A percentile compares a stretch with the other conserved stretches of the same genome.
Evolutionary conservation across 2,329 filamentous ascomycete species (phyloP).

Genomic region (Bretziella fagacearum): DNA sequence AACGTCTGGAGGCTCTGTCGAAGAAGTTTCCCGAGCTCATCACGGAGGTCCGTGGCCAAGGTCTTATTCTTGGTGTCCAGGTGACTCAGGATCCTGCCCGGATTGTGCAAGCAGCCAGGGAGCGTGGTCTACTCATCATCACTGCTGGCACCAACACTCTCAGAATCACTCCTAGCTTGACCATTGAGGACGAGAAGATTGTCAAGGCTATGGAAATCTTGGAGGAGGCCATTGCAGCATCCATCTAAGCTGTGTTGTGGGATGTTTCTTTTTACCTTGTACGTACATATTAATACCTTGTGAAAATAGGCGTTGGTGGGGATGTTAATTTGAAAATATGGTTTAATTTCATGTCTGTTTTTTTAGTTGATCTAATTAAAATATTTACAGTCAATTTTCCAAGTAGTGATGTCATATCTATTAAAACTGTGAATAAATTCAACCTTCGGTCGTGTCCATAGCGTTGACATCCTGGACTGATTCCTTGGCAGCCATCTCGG

Average conservation of each 20-base stretch:
- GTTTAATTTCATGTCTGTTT: no score
- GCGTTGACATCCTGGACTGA: constrained; percentile 23
- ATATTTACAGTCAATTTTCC: no score
- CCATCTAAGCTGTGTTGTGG: constrained; percentile 18
- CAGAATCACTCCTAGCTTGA: constrained; percentile 76
- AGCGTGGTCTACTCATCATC: constrained; percentile 77
- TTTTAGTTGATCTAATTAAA: no score
- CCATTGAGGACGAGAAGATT: constrained; percentile 68
- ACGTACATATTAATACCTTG: no score
- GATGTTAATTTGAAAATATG: no score
- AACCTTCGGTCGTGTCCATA: constrained; percentile 17
- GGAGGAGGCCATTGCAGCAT: constrained; percentile 42
- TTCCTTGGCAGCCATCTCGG: constrained; percentile 22
- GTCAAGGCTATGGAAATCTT: constrained; percentile 59
- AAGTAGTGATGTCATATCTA: no score
- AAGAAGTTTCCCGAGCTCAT: constrained; percentile 48
- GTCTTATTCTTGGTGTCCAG: constrained; percentile 77
- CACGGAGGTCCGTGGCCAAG: constrained; percentile 63
- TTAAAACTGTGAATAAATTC: background rate
- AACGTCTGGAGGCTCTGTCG: constrained; percentile 31
- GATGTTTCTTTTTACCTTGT: no score
- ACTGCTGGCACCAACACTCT: constrained; percentile 86
- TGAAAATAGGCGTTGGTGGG: no score
- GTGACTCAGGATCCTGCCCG: constrained; percentile 53
- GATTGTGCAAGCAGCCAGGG: constrained; percentile 70